phyloP scores from a whole-genome alignment of 2,329 filamentous ascomycete genomes.

The Sporothrix protearum region DNA sequence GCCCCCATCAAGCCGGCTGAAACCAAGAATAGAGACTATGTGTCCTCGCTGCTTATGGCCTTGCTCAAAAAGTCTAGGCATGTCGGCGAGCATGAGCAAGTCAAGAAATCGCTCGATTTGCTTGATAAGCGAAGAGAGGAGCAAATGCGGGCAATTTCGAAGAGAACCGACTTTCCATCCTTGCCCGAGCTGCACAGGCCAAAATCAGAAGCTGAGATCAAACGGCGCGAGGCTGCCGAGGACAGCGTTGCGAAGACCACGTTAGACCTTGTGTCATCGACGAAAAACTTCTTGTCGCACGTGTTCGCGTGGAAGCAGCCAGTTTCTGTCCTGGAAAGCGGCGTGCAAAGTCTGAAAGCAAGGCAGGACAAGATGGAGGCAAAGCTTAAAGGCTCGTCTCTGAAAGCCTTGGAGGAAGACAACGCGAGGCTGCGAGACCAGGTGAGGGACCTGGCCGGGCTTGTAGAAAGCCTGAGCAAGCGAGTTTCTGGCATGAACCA shows the following conservation, averaged over 20 bases:
- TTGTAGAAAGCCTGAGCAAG: not conserved
- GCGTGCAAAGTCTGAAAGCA: not conserved
- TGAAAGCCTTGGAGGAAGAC: constrained; percentile 1
- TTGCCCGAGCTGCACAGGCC: constrained; percentile 7
- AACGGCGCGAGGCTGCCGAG: not conserved
- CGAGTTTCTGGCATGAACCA: not conserved
- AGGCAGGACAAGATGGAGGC: not conserved
- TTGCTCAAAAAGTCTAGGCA: constrained; percentile 18
- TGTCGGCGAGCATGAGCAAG: constrained; percentile 8
- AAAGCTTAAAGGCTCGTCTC: not conserved
- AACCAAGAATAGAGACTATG: not conserved
- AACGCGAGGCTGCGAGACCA: not conserved
- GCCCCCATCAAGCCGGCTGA: not conserved
- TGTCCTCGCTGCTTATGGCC: not conserved
- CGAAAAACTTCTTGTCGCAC: constrained; percentile 8
- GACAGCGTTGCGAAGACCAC: not conserved
- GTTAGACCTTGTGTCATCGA: not conserved
- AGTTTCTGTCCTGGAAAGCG: not conserved
- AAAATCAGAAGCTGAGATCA: not conserved
- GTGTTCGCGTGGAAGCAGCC: not conserved
- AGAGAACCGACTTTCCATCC: constrained; percentile 24
- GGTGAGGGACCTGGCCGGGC: not conserved
- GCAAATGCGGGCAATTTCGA: not conserved
- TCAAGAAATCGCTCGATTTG: constrained; percentile 7
- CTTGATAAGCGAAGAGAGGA: constrained; percentile 13